Evolutionary conservation across 257 asterid genomes (phyloP), one percentile per base, ranked within the genome.

Genomic region (Plantago elongata): DNA sequence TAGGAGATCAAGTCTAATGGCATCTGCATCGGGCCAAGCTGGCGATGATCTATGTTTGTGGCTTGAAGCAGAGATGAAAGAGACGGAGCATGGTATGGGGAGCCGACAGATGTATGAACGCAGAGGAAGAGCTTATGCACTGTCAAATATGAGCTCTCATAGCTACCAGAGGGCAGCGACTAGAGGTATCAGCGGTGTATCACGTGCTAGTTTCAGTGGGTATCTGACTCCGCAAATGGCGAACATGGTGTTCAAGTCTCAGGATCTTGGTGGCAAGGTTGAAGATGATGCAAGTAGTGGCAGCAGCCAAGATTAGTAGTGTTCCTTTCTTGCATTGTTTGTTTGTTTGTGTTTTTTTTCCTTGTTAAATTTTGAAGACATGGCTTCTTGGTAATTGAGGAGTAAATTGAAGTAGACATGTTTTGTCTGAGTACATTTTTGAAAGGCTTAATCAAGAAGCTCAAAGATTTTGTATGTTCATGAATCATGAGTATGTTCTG

Each of bases 161-260:
- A 45, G 27, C 7, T 47, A n/a, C 55, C 74, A 69, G 44, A 57
- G 65, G 59, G 69, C 69, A 6, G 48, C 69, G 6, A 62, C 74
- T 29, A 63, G 65, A 56, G 65, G 74, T 37, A 63, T 22, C 50
- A 13, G 40, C 50, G 16, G 3, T 0, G 63, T 57, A 9, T 30
- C 63, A 0, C 43, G 58, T n/a, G 22, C 47, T 47, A 60, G 72
- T 15, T 60, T 60, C 40, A 50, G 62, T 54, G 73, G 57, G 3
- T 68, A 68, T 18, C 12, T 61, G 52, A 62, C 74, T 7, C 68
- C 60, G 2, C 50, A 17, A 9, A 69, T 69, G 74, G 44, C 54
- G 45, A 69, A 42, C 38, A 69, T 69, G 74, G 74, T 69, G 52
- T 45, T 0, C 15, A 69, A 62, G 52, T 69, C 74, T 46, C 74